Base-by-base conservation (phyloP, 352 stramenopile species). In the Pythium folliculosum region DNA sequence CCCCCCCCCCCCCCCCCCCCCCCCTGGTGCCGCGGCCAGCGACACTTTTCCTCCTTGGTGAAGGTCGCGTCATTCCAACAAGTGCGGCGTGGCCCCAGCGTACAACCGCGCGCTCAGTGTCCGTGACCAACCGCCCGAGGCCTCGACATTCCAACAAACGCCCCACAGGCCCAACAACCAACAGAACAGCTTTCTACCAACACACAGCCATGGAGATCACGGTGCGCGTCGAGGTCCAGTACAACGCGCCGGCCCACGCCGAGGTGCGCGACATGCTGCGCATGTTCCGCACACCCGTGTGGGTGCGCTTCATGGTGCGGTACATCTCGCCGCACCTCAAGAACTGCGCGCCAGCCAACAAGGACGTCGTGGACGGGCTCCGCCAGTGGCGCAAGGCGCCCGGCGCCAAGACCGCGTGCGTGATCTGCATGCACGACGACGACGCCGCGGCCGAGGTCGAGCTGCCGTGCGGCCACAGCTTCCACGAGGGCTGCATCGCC, bases 401-500 rank as follows among this genome's bases (percentile, higher is more conserved):
- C 44, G 21, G 35, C 25, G 32, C 87, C 52, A 79, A 70, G 40
- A n/a, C 40, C 9, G 13, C 40, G 23, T 97, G 94, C 72, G 89
- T 94, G 7, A 97, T 99, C 63, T 99, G 96, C 77, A 86, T 99
- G 37, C 91, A 81, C 55, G 91, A 97, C 48, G 91, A 81, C 44
- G 43, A 23, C 45, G 58, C 67, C n/a, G 40, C 40, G 40, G 40
- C 40, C 40, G 40, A 5, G 19, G 86, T 96, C 40, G 70, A 81
- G 49, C 77, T 98, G 38, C 91, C 94, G 16, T 99, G 95, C 70
- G 81, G 84, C 49, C 96, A 99, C 78, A 69, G 89, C 45, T 99
- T 98, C 76, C 96, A 99, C 72, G 70, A 90, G 27, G 76, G 84
- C 45, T 99, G 96, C 80, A 92, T 99, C 66, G 70, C 89, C 44